Base-by-base conservation (phyloP, 768 basidiomycete species). In the Nidula microcarpa region DNA sequence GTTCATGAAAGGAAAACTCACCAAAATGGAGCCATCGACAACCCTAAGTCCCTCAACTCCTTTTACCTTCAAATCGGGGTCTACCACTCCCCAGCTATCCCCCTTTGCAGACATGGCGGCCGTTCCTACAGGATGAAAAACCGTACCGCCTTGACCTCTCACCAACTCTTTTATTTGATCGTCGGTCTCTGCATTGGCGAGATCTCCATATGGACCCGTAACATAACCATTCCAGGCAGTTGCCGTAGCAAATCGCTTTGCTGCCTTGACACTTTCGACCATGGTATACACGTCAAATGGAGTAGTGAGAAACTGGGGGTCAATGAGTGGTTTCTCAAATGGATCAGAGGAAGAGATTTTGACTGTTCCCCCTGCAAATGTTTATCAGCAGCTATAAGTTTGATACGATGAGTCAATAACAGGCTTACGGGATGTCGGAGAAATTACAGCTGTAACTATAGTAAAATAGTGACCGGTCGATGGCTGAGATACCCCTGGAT, bases 71-170 rank as follows among this genome's bases (percentile, higher is more conserved):
- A 51, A 33, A 39, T 51, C 50, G 3, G 50, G 50, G 50, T 51
- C 30, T 32, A 51, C 50, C 10, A 51, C 50, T 9, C 50, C 50
- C 50, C 55, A 57, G 1, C 36, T 44, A 11, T 59, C 61, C 18
- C 50, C 47, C 37, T 51, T 47, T 2, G 62, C 49, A 18, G 62
- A 61, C 67, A 72, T 71, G 5, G 53, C 48, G 14, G 69, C 66
- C 1, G 68, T 68, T 1, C 67, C 62, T 16, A 61, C 60, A 5
- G 63, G 60, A 57, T 73, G 71, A 41, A 3, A 30, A 30, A 30
- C 23, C 3, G 23, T 30, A 30, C 23, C 23, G 23, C 23, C 23
- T 30, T 30, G 23, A 4, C 23, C 23, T 30, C 23, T 30, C 23
- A 30, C 23, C 23, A 30, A 30, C 23, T 30, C 4, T 30, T 30